phyloP scores from a whole-genome alignment of 106 monocot species.

The Narthecium ossifragum region DNA sequence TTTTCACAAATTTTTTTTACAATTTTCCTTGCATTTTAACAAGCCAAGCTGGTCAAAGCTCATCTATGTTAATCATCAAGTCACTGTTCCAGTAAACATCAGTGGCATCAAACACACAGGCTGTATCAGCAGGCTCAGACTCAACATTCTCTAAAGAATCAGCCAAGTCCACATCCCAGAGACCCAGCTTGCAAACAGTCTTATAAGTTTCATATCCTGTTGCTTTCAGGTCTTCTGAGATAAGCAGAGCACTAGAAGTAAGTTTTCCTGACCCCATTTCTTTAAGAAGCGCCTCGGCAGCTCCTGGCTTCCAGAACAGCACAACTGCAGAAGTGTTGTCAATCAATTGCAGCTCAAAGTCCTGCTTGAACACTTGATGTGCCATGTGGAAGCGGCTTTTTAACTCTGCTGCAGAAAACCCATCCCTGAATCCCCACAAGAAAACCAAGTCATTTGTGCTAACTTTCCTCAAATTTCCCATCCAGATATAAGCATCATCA shows the following conservation, averaged over 20 bases:
- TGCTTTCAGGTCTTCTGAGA: constrained; percentile 53
- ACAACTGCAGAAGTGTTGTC: constrained; percentile 57
- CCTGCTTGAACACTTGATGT: constrained; percentile 43
- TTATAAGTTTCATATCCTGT: constrained; percentile 59
- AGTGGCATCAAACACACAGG: constrained; percentile 8
- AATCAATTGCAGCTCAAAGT: constrained; percentile 55
- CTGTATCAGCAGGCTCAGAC: constrained; percentile 5
- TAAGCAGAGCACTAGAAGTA: constrained; percentile 24
- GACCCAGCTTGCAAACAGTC: constrained; percentile 49
- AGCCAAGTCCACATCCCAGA: constrained; percentile 57
- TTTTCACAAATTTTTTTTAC: too few species aligned
- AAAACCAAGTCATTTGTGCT: constrained; percentile 39
- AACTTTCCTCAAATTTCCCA: constrained; percentile 17
- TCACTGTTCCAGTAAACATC: constrained; percentile 52
- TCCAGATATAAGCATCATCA: constrained; percentile 5
- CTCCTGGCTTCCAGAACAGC: constrained; percentile 24
- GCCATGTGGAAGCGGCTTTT: constrained; percentile 28
- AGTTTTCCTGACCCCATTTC: constrained; percentile 28
- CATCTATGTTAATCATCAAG: constrained; percentile 42
- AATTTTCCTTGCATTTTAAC: too few species aligned
- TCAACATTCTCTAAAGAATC: constrained; percentile 55
- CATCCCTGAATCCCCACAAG: constrained; percentile 52
- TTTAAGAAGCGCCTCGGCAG: constrained; percentile 33
- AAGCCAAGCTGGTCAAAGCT: constrained; percentile 23
- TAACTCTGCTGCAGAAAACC: constrained; percentile 23